Evolutionary conservation across 2,329 filamentous ascomycete species (phyloP), one percentile per base, ranked within the genome.

Genomic region (Venturia pyrina): DNA sequence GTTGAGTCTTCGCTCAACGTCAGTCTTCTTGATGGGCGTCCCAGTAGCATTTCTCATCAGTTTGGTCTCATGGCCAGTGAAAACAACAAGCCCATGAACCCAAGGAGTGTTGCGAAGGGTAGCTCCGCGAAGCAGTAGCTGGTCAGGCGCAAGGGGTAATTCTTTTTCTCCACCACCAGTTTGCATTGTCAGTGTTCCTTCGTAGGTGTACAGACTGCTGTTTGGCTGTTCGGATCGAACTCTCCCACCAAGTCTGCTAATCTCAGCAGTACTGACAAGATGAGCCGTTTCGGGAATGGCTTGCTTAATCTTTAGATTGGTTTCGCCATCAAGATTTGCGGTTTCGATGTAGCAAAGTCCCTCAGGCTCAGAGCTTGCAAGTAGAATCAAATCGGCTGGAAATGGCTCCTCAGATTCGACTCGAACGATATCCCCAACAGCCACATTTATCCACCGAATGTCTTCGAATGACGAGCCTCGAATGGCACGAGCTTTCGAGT

Each of bases 341-440:
- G 95, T 99, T 79, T 99, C 95, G 73, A 99, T 98, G 75, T 99
- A 99, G 78, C 95, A 99, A 66, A 99, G 80, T 71, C 95, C 95
- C 79, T 99, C 95, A 0, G 95, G 96, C 75, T 99, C 96, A 7
- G 95, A 98, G 73, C 91, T 96, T 10, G 95, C 93, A 66, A 99
- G 81, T 34, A 99, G 82, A 5, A 98, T 91, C 69, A 99, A 78
- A 77, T 99, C 95, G 46, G 95, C 92, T 0, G 95, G 95, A 73
- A 99, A 98, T 0, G 95, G 88, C 74, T 96, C 88, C 75, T 99
- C 96, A 0, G 93, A 97, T 74, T 98, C 88, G 66, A 99, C 93
- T 24, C 93, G 86, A 61, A 99, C 81, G 69, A 98, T 90, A 74
- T 99, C 95, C 70, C 95, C 95, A 2, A 99, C 92, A 1, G 89